Percentiles rank a stretch among this genome's conserved stretches.
Conservation (phyloP, 2,329 filamentous ascomycete genomes). For the Paecilomyces sp. region DNA sequence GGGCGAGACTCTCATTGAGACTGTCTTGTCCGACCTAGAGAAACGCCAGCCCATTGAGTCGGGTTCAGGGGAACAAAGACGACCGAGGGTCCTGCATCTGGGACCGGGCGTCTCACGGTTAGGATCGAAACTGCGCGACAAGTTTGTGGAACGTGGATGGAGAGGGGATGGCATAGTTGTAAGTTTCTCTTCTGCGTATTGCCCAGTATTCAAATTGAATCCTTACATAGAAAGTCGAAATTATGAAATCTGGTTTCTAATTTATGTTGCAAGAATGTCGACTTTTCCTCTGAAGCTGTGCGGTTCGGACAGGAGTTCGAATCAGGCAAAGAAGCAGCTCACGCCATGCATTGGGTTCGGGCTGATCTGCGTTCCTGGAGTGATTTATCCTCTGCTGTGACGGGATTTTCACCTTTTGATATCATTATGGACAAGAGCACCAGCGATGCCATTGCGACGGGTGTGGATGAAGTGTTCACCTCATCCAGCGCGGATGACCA, state of each 20-base stretch:
- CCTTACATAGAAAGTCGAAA: conserved; percentile 2
- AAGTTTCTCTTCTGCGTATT: conserved; percentile 4
- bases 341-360: conserved; percentile 25
- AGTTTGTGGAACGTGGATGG: conserved; percentile 19
- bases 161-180: conserved; percentile 24
- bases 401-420: conserved; percentile 21
- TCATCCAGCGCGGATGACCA: conserved; percentile 3
- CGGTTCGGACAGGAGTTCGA: conserved; percentile 22
- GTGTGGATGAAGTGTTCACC: conserved; percentile 9
- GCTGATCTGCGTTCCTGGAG: conserved; percentile 24
- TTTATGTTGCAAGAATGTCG: conserved; percentile 20
- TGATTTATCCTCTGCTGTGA: conserved; percentile 13
- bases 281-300: conserved; percentile 31
- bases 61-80: neutral
- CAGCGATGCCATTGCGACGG: conserved; percentile 29
- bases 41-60: conserved; percentile 1
- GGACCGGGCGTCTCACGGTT: conserved; percentile 27
- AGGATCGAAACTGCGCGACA: conserved; percentile 22
- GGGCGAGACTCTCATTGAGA: conserved; percentile 22
- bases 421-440: conserved; percentile 30
- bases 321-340: conserved; percentile 6
- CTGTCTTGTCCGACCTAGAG: conserved; percentile 18
- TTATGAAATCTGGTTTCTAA: neutral
- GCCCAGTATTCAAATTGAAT: neutral
- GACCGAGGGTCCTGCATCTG: conserved; percentile 23